Evolutionary conservation across 768 basidiomycete genomes (phyloP).

Genomic region (Hericium coralloides): DNA sequence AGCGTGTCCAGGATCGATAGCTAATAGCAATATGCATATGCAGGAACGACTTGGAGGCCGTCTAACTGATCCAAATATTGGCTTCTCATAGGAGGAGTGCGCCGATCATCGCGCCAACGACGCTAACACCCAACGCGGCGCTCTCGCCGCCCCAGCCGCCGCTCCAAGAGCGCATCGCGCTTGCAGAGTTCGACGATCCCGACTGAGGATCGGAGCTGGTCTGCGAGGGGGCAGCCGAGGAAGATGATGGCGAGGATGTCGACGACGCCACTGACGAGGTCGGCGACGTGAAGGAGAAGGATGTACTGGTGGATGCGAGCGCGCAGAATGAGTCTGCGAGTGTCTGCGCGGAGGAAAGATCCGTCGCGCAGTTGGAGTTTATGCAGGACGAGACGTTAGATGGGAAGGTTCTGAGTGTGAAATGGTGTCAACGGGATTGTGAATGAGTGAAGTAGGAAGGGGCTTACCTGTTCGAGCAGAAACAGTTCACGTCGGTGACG

Average conservation of each 20-base stretch:
- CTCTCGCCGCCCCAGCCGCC: background rate
- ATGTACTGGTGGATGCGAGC: conserved; percentile 25
- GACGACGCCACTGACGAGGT: conserved; percentile 3
- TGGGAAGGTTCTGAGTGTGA: conserved; percentile 25
- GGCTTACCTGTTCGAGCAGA: conserved; percentile 31
- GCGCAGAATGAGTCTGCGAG: conserved; percentile 43
- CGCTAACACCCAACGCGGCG: background rate
- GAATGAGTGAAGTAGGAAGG: background rate
- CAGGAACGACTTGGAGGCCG: too few species aligned
- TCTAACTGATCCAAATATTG: too few species aligned
- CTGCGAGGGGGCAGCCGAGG: background rate
- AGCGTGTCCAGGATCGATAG: too few species aligned
- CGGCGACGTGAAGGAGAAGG: conserved; percentile 28
- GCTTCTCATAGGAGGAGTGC: background rate
- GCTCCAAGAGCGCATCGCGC: background rate
- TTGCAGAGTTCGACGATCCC: background rate
- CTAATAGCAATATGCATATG: too few species aligned
- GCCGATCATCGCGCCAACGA: background rate
- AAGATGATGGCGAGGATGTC: background rate
- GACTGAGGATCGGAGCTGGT: background rate
- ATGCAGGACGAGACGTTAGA: conserved; percentile 30
- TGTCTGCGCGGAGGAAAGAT: conserved; percentile 30
- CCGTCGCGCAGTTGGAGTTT: conserved; percentile 25
- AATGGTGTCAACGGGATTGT: background rate
- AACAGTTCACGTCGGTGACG: conserved; percentile 40